A percentile compares a stretch with the other conserved stretches of the same genome.
These are phyloP conservation scores for Melampsora occidentalis DNA, from an alignment of 1,284 basidiomycete genomes.

Conservation along the genomic window DNA sequence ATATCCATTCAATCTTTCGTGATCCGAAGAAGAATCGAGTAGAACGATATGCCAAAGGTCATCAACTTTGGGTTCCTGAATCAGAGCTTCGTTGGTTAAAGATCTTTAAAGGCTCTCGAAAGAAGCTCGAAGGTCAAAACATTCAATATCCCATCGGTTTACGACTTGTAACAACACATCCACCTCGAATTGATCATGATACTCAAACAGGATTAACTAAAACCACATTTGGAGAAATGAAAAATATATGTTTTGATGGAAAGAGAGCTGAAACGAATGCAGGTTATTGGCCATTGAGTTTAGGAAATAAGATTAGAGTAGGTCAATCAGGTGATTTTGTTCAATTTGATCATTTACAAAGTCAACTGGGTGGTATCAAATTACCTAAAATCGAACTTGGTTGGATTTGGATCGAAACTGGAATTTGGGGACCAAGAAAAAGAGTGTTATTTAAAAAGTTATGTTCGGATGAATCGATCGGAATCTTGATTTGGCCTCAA, in stretches of 20 bases:
- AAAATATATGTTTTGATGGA: neutral
- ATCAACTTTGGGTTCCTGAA: slow-evolving; percentile 15
- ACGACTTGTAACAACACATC: neutral
- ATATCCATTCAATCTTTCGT: neutral
- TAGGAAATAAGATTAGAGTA: neutral
- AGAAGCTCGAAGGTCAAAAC: neutral
- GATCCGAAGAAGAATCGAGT: neutral
- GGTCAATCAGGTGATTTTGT: neutral
- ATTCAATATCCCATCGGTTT: slow-evolving; percentile 12
- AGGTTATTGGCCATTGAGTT: neutral
- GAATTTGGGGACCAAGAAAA: slow-evolving; percentile 16
- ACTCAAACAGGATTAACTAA: neutral
- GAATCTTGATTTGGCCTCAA: slow-evolving; percentile 20
- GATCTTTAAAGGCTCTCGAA: neutral
- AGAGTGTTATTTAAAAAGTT: slow-evolving; percentile 20
- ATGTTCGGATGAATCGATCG: slow-evolving; percentile 8
- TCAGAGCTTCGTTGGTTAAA: slow-evolving; percentile 16
- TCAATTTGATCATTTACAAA: slow-evolving; percentile 1
- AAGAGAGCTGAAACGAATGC: neutral
- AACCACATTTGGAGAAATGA: neutral
- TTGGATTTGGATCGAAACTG: slow-evolving; percentile 20
- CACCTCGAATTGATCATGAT: too few relatives aligned
- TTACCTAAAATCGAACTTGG: neutral
- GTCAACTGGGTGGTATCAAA: neutral
- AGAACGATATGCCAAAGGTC: neutral